Evolutionary conservation across 2,329 filamentous ascomycete genomes (phyloP).

Genomic region (Ustulina deusta): DNA sequence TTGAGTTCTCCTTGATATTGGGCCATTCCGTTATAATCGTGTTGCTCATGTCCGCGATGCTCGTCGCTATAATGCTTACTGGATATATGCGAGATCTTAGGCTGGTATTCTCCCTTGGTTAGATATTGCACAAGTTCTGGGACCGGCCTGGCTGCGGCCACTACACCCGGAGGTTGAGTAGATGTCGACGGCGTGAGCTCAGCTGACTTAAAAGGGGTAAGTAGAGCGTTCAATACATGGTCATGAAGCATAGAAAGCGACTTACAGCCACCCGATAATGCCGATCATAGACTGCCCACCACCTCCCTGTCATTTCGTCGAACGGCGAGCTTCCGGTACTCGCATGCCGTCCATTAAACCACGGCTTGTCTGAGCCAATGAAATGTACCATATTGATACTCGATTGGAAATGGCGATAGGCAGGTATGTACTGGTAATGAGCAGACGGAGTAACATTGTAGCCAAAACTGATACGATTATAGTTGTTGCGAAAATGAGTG

Average conservation of each 20-base stretch:
- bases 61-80: slow-evolving; percentile 52
- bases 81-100: slow-evolving; percentile 44
- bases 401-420: slow-evolving; percentile 91
- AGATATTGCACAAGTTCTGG: slow-evolving; percentile 63
- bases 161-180: slow-evolving; percentile 7
- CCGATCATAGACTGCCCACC: slow-evolving; percentile 95
- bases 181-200: slow-evolving; percentile 20
- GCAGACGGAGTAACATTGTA: slow-evolving; percentile 98
- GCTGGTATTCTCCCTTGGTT: slow-evolving; percentile 66
- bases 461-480: slow-evolving; percentile 89
- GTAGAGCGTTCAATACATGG: slow-evolving; percentile 28
- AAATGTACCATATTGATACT: slow-evolving; percentile 94
- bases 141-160: slow-evolving; percentile 19
- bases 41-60: slow-evolving; percentile 43
- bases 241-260: slow-evolving; percentile 13
- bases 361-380: slow-evolving; percentile 92
- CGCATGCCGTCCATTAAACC: slow-evolving; percentile 73
- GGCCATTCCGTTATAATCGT: slow-evolving; percentile 17
- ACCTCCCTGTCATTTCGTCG: slow-evolving; percentile 84
- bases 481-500: slow-evolving; percentile 87
- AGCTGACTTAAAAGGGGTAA: slow-evolving; percentile 42
- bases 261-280: slow-evolving; percentile 75
- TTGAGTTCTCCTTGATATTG: slow-evolving; percentile 40
- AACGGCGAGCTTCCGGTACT: slow-evolving; percentile 72
- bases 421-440: slow-evolving; percentile 97